Evolutionary conservation across 495 filamentous ascomycete species (phyloP), one percentile per base, ranked within the genome.

Genomic region (Lophiostoma macrostomum): DNA sequence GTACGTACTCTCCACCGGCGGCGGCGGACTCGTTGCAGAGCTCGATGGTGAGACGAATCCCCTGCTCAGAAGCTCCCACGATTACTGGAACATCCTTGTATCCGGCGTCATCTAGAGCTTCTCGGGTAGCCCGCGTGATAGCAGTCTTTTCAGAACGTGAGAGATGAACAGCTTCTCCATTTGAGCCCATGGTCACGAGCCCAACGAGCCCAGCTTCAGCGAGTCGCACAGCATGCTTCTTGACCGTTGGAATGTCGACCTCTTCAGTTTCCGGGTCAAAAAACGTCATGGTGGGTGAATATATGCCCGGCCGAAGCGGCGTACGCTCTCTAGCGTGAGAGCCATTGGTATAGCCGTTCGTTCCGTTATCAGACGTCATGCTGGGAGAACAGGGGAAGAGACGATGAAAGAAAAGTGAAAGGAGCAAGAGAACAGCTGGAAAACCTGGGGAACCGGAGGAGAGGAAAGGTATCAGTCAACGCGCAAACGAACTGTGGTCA

Each of bases 261-360:
- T 93, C 84, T 70, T 95, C 89, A 37, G 85, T 90, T 27, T 79
- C 74, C 12, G 83, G 77, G 64, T 91, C 76, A 74, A 95, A 94
- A 72, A 95, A 93, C 55, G 88, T 93, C 81, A 91, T 89, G 25
- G 87, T 91, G 16, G 90, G 90, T 53, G 86, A 85, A 69, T 93
- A 94, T 67, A 91, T 90, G 64, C 90, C 90, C 58, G 84, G 83
- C 12, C 85, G 86, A 41, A 94, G 82, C 55, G 86, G 80, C 10
- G 53, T 64, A 27, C 63, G 64, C 36, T 28, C 25, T 44, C 41
- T 43, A 30, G 40, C 23, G 25, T 53, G 47, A 53, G n/a, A 25
- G 56, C 41, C 50, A 45, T 57, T 59, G 24, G 46, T 22, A 38
- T 56, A 23, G 45, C 50, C 56, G 32, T 61, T 61, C 2, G 40